Evolutionary conservation across 148 eudicot species (phyloP), one percentile per base, ranked within the genome.

Genomic region (Rheum nobile): DNA sequence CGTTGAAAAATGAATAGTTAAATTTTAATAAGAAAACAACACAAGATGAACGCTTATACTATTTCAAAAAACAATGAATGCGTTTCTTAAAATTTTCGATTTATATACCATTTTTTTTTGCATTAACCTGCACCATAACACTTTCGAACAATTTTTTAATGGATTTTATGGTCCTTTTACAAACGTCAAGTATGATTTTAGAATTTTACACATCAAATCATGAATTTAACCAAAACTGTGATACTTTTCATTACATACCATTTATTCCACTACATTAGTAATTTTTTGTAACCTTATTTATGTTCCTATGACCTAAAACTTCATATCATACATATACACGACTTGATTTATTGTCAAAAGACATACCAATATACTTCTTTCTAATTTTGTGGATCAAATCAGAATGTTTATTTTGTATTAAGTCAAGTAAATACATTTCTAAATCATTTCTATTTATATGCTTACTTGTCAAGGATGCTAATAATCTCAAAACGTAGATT

Each of bases 11-110:
- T 65, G 11, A 10, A 32, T 65, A 22, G 22, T 65, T 65, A 65
- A 34, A 65, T 29, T 13, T 65, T 32, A 17, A 17, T 19, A 14
- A 65, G 3, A 65, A 65, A 10, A 17, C 41, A 14, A 32, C 22
- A 6, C n/a, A 65, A 17, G 70, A 65, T 65, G 70, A 65, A 65
- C 70, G 22, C 70, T 65, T 65, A 14, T 65, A 65, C 70, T 65
- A 65, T 65, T 61, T 34, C 21, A 12, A 41, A 65, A 65, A 65
- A 34, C 39, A 31, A 34, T 17, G 6, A 9, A 6, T 65, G 14
- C 11, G 0, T 32, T 16, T 65, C 9, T 34, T 16, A 7, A 16
- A 65, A 16, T 13, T 14, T 32, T 17, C 1, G 10, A 65, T 16
- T 2, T 34, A 1, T 13, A 16, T 31, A 6, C 1, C 21, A 65